phyloP scores from a whole-genome alignment of 345 rosid genomes.

The Salix arbutifolia region DNA sequence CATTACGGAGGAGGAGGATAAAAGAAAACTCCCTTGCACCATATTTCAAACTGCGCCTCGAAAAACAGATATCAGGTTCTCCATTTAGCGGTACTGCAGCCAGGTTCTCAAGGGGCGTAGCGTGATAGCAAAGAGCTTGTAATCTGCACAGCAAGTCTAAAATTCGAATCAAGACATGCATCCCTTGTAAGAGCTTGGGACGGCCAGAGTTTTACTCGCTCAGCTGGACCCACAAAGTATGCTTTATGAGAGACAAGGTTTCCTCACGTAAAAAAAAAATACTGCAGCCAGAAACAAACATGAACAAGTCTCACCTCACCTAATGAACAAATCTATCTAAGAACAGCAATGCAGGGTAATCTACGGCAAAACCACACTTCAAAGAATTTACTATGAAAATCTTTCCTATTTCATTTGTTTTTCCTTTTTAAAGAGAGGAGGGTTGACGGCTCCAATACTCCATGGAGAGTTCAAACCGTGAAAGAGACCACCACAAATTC shows the following conservation, averaged over 20 bases:
- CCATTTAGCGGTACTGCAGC: conserved; percentile 3
- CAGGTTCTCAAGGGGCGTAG: neutral
- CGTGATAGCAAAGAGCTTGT: too few species aligned
- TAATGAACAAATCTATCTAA: neutral
- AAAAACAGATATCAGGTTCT: neutral
- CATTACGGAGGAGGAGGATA: neutral
- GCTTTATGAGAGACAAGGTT: too few species aligned
- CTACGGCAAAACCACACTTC: neutral
- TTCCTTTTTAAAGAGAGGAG: neutral
- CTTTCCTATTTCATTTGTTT: neutral
- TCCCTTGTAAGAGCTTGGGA: too few species aligned
- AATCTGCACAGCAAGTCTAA: rapidly evolving
- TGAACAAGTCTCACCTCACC: neutral
- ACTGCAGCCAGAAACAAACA: conserved; percentile 3
- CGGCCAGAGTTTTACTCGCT: too few species aligned
- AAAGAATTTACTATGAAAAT: neutral
- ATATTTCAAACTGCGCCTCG: neutral
- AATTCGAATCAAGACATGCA: too few species aligned
- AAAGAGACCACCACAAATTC: neutral
- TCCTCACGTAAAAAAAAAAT: too few species aligned
- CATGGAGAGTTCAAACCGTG: neutral
- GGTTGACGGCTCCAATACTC: neutral
- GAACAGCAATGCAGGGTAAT: neutral
- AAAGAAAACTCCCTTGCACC: neutral
- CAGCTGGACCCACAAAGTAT: too few species aligned